These are phyloP conservation scores for Myxozyma vanderwaltii DNA, from an alignment of 805 yeast species.

Conservation along the genomic window DNA sequence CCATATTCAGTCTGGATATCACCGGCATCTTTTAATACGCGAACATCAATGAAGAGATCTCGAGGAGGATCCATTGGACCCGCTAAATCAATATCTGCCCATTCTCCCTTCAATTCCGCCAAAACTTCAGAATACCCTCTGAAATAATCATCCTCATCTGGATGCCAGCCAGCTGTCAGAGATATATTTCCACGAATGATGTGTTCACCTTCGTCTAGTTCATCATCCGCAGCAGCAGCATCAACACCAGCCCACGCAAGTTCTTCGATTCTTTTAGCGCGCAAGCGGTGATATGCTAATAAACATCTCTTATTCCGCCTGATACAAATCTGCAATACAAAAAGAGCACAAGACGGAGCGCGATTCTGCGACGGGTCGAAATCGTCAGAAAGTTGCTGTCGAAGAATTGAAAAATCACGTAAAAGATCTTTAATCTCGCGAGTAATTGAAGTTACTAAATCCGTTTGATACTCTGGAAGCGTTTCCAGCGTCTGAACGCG, in stretches of 20 bases:
- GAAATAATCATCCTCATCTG: constrained; percentile 77
- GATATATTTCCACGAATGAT: neutral
- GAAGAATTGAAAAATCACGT: constrained; percentile 46
- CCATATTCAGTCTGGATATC: constrained; percentile 98
- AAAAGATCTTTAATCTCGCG: constrained; percentile 61
- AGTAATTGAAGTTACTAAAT: constrained; percentile 65
- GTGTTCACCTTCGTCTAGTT: constrained; percentile 49
- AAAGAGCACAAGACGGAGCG: constrained; percentile 44
- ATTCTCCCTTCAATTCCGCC: constrained; percentile 73
- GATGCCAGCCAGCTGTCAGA: constrained; percentile 50
- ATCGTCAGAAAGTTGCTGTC: constrained; percentile 23
- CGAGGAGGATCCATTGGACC: constrained; percentile 91
- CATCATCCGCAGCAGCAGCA: constrained; percentile 36
- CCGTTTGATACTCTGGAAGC: constrained; percentile 72
- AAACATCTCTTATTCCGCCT: constrained; percentile 87
- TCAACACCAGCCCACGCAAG: constrained; percentile 37
- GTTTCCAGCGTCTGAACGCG: constrained; percentile 66
- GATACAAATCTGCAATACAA: constrained; percentile 74
- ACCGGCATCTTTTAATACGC: constrained; percentile 92
- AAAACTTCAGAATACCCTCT: constrained; percentile 69
- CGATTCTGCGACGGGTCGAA: constrained; percentile 39
- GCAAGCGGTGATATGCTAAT: constrained; percentile 73
- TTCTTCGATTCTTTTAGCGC: constrained; percentile 63
- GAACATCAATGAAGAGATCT: constrained; percentile 88
- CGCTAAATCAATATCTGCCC: constrained; percentile 80